Percentiles rank a stretch among this genome's conserved stretches.
Evolutionary conservation across 2,329 filamentous ascomycete genomes (phyloP).

Genomic region (Seiridium cupressi): DNA sequence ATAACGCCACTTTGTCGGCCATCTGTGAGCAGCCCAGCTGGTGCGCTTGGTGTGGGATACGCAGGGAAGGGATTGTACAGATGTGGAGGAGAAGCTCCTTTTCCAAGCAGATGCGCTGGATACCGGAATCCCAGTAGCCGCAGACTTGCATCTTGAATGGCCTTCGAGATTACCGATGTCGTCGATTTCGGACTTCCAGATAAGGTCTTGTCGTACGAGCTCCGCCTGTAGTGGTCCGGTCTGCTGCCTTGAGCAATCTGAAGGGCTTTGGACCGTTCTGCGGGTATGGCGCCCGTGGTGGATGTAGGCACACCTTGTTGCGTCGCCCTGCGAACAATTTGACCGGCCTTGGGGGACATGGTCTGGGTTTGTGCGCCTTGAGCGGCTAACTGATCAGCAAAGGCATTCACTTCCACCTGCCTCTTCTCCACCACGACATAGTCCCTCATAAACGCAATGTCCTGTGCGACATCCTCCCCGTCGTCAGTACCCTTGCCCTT

Average conservation of each 20-base stretch:
- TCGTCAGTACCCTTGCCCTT: constrained; percentile 42
- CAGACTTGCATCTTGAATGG: constrained; percentile 86
- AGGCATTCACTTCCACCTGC: constrained; percentile 93
- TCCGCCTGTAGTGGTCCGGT: constrained; percentile 69
- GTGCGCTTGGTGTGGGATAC: constrained; percentile 69
- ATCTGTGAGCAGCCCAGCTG: constrained; percentile 65
- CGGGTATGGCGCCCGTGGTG: constrained; percentile 66
- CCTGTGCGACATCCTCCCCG: constrained; percentile 74
- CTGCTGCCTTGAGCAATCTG: constrained; percentile 69
- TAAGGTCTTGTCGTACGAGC: constrained; percentile 74
- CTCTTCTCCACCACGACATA: constrained; percentile 96
- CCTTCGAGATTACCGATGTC: constrained; percentile 90
- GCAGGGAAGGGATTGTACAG: constrained; percentile 80
- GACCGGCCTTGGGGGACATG: constrained; percentile 54
- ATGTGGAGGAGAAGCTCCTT: constrained; percentile 69
- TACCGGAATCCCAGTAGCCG: constrained; percentile 71
- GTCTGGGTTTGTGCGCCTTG: constrained; percentile 54
- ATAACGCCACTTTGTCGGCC: constrained; percentile 57
- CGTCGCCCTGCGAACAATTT: constrained; percentile 73
- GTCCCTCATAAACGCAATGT: constrained; percentile 86
- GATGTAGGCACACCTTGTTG: constrained; percentile 72
- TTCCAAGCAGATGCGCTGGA: constrained; percentile 58
- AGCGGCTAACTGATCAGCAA: constrained; percentile 90
- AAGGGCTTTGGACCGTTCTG: constrained; percentile 68
- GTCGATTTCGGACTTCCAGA: constrained; percentile 71